These are phyloP conservation scores for Herpetospermum pedunculosum DNA, from an alignment of 306 rosid genomes.

Conservation along the genomic window DNA sequence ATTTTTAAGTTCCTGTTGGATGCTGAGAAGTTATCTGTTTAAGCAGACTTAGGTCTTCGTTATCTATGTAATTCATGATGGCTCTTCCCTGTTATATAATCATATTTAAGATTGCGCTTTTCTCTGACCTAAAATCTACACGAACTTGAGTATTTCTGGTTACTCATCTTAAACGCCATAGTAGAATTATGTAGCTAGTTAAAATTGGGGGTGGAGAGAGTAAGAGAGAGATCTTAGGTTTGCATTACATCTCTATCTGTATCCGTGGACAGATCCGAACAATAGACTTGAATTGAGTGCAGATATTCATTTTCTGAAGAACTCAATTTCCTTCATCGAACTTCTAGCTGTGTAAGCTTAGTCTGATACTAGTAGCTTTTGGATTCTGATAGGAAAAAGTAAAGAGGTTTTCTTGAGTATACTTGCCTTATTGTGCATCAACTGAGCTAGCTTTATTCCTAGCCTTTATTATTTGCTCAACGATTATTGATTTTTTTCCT, in stretches of 20 bases:
- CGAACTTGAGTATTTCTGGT: neutral
- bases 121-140: neutral
- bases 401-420: neutral
- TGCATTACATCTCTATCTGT: neutral
- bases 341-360: no score
- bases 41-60: neutral
- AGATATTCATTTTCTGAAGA: neutral
- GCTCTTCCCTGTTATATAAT: neutral
- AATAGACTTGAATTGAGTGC: neutral
- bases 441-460: neutral
- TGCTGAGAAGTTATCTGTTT: neutral
- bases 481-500: neutral
- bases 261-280: neutral
- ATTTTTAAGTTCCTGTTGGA: constrained; percentile 8
- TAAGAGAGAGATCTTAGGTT: neutral
- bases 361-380: neutral
- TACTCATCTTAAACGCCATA: neutral
- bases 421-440: neutral
- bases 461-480: neutral
- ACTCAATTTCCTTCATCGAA: neutral
- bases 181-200: neutral
- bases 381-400: neutral
- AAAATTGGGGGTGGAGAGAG: neutral
- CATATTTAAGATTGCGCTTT: neutral
- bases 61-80: neutral